phyloP scores from a whole-genome alignment of 2,329 filamentous ascomycete genomes.

The Colletotrichum sp. region DNA sequence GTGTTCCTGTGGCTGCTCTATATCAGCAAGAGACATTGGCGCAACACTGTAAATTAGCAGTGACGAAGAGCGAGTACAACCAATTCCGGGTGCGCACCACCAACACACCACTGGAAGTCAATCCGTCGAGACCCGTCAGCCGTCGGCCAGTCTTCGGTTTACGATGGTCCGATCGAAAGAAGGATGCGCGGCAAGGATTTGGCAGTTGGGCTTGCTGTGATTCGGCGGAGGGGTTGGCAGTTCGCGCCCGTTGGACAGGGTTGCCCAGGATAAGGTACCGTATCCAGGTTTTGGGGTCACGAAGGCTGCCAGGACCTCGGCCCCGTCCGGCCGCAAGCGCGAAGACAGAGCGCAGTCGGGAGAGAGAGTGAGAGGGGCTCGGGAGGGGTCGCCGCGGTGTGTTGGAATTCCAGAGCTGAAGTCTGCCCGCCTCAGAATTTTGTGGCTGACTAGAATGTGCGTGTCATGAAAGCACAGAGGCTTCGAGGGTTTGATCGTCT shows the following conservation, averaged over 20 bases:
- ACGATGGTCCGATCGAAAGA: constrained; percentile 13
- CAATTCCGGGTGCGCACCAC: not conserved
- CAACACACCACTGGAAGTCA: not conserved
- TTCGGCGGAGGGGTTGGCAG: constrained; percentile 9
- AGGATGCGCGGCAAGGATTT: constrained; percentile 16
- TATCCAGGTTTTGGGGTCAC: constrained; percentile 6
- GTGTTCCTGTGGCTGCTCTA: not conserved
- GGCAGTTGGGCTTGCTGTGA: not conserved
- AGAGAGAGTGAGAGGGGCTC: not conserved
- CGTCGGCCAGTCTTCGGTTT: not conserved
- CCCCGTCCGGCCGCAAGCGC: not conserved
- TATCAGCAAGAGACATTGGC: not conserved
- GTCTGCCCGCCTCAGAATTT: not conserved
- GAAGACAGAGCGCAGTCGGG: not conserved
- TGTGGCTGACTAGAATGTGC: not conserved
- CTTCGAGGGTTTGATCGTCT: not conserved
- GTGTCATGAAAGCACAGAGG: not conserved
- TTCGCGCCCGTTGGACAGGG: not conserved
- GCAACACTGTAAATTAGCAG: not conserved
- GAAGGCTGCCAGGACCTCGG: not conserved
- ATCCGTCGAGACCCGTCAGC: not conserved
- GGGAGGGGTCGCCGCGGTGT: not conserved
- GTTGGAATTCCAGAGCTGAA: not conserved
- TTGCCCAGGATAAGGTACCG: not conserved
- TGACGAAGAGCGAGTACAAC: not conserved